A percentile compares a stretch with the other conserved stretches of the same genome.
Conservation (phyloP, 768 basidiomycete genomes). For the Serendipita sp. region DNA sequence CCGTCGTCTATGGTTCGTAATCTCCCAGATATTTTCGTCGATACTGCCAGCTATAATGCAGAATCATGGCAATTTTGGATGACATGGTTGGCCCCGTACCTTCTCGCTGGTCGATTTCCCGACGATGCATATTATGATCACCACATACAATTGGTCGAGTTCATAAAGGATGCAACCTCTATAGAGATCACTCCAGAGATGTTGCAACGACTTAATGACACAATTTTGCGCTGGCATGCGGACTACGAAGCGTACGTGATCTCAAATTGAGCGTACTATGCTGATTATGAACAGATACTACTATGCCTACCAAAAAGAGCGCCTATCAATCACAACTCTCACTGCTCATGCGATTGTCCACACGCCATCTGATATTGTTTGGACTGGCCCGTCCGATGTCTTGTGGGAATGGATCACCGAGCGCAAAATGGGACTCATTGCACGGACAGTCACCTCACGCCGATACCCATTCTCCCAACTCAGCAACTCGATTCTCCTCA, state of each 20-base stretch:
- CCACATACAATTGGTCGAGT: neutral
- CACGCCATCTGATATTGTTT: neutral
- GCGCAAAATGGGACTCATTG: neutral
- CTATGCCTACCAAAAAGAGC: neutral
- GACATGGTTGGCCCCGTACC: neutral
- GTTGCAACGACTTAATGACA: neutral
- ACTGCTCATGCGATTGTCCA: neutral
- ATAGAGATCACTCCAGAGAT: neutral
- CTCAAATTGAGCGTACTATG: neutral
- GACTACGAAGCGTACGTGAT: neutral
- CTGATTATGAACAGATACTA: neutral
- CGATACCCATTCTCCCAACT: constrained; percentile 3
- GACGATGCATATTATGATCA: neutral
- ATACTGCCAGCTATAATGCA: neutral
- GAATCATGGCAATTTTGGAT: neutral
- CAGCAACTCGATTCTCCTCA: neutral
- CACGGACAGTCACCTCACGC: neutral
- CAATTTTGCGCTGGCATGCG: neutral
- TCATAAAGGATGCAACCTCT: neutral
- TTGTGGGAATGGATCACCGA: neutral
- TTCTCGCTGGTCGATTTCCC: neutral
- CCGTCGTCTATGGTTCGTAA: no score
- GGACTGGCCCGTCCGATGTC: neutral
- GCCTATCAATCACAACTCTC: neutral
- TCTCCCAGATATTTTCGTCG: no score